phyloP scores from a whole-genome alignment of 1,284 basidiomycete species.

The Xanthoconium separans region DNA sequence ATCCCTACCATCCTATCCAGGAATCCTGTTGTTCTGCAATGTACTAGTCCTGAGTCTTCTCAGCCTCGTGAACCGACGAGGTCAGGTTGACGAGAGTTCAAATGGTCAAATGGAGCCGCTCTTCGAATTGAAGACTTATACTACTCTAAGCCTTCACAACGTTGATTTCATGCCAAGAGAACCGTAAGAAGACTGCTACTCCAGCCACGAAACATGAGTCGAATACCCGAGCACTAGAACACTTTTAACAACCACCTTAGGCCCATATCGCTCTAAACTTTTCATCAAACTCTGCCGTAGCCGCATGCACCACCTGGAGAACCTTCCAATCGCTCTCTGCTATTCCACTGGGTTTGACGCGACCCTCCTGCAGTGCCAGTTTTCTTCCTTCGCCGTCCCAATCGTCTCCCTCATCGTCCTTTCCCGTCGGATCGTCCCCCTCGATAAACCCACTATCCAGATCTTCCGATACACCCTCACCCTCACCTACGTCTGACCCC shows the following conservation, averaged over 20 bases:
- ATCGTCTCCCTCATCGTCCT: conserved; percentile 21
- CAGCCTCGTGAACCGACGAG: too few relatives aligned
- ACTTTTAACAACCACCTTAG: conserved; percentile 11
- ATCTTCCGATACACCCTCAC: conserved; percentile 16
- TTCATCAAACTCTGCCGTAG: conserved; percentile 50
- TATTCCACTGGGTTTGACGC: conserved; percentile 38
- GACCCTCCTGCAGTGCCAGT: conserved; percentile 15
- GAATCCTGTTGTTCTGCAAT: not conserved
- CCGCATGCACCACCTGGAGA: conserved; percentile 47
- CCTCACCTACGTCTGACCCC: conserved; percentile 18
- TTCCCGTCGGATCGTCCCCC: conserved; percentile 28
- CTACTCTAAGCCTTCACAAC: too few relatives aligned
- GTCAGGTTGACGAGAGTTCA: too few relatives aligned
- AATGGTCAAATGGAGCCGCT: too few relatives aligned
- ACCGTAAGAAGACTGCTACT: too few relatives aligned
- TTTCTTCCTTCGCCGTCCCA: conserved; percentile 14
- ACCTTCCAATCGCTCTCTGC: conserved; percentile 54
- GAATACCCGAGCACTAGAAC: not conserved
- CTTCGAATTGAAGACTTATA: too few relatives aligned
- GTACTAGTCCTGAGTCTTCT: too few relatives aligned
- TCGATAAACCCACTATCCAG: conserved; percentile 39
- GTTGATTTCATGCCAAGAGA: too few relatives aligned
- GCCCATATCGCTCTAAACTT: conserved; percentile 56
- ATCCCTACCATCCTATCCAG: not conserved
- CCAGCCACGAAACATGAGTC: not conserved